phyloP scores from a whole-genome alignment of 2,329 filamentous ascomycete species.

The Cercospora citrullina region DNA sequence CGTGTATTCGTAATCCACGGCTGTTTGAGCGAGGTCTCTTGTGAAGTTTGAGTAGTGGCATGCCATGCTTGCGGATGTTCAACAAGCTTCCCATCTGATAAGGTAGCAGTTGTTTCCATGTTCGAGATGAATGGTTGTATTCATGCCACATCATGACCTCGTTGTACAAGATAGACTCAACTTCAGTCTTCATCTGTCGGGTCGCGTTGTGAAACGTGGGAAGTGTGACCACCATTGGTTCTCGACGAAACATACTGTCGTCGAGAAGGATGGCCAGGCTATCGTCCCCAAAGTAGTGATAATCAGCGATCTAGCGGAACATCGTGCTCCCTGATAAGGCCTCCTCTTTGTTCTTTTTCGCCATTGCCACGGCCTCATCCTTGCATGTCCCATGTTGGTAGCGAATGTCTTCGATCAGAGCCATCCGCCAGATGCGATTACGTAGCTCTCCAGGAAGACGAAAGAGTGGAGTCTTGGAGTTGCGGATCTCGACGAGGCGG shows the following conservation, averaged over 20 bases:
- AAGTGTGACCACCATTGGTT: background rate
- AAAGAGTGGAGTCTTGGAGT: slow-evolving; percentile 1
- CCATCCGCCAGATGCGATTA: slow-evolving; percentile 1
- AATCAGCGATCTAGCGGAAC: background rate
- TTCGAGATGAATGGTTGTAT: background rate
- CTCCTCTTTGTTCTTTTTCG: background rate
- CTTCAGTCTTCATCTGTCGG: slow-evolving; percentile 5
- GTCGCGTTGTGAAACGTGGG: background rate
- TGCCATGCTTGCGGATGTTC: background rate
- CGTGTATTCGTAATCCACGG: background rate
- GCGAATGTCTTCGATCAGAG: slow-evolving; percentile 3
- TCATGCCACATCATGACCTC: slow-evolving; percentile 7
- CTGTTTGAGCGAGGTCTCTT: background rate
- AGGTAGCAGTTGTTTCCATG: background rate
- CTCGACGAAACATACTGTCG: background rate
- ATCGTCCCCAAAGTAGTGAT: no score
- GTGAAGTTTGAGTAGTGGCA: background rate
- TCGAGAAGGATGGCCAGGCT: no score
- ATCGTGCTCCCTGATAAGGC: background rate
- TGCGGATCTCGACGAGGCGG: background rate
- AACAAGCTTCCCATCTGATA: background rate
- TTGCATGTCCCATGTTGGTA: background rate
- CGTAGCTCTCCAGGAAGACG: slow-evolving; percentile 8
- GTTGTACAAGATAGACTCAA: background rate
- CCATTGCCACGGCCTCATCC: background rate